Evolutionary conservation across 208 protist species (phyloP), one percentile per base, ranked within the genome.

Genomic region (Trypanosoma congolense): DNA sequence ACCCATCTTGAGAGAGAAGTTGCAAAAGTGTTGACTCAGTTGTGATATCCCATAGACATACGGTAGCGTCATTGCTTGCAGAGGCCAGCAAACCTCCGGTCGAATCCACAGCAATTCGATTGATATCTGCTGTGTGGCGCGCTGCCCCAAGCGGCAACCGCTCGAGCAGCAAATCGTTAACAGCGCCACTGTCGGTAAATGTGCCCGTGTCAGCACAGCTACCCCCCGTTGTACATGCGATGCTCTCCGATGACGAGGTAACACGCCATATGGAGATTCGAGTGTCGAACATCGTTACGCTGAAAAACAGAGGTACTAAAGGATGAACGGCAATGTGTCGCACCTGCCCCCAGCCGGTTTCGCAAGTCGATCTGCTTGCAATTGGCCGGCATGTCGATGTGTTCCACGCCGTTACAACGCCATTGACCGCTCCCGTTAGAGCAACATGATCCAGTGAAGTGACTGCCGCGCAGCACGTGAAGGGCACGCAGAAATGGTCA

Each of bases 321-420:
- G 63, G 86, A 45, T 89, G 76, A 9, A 71, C 61, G 4, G 46
- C 75, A 45, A 91, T 38, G 8, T 74, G 72, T 29, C 70, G 78
- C 22, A 94, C 78, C 1, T 73, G 76, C 0, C 82, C 86, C 79
- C 80, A 89, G 3, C 75, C 65, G 1, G 48, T 45, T 1, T 55
- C 63, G 50, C 74, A 83, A 19, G 56, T 87, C 18, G 71, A 74
- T 1, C 65, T 54, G 36, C 75, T 86, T 31, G 41, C 42, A 16
- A 82, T 55, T 18, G 86, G 70, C 0, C 30, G 41, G 67, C 79
- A 87, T 10, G 41, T 50, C 28, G 61, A 40, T 28, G 67, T 71
- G 36, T 90, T 73, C 84, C 87, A 94, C 26, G 92, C 24, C 12
- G 83, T 87, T n/a, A 92, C 44, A n/a, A 94, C 36, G 1, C 87